Percentiles rank a stretch among this genome's conserved stretches.
Conservation (phyloP, 768 basidiomycete species). For the Rhizopogon vesiculosus region DNA sequence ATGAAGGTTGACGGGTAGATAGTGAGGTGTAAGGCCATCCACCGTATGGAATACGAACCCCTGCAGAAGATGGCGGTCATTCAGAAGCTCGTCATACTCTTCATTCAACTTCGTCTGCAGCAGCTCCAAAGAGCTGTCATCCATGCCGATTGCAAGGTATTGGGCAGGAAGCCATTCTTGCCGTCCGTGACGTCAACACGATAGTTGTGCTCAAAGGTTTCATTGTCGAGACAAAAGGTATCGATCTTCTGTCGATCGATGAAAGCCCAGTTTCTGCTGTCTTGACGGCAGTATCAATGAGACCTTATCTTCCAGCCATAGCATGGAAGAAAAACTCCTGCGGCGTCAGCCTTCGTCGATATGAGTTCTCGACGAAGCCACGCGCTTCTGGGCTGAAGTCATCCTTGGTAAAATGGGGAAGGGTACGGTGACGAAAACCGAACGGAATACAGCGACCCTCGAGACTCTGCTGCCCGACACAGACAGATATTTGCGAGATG, state of each 20-base stretch:
- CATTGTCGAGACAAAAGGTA: slow-evolving; percentile 76
- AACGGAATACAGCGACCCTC: slow-evolving; percentile 98
- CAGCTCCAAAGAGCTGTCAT: slow-evolving; percentile 77
- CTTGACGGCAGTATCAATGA: slow-evolving; percentile 99
- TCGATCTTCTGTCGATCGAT: slow-evolving; percentile 96
- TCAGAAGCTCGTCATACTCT: slow-evolving; percentile 57
- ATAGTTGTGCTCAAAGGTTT: slow-evolving; percentile 86
- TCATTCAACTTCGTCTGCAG: slow-evolving; percentile 88
- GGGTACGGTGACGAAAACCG: slow-evolving; percentile 93
- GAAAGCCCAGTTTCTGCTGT: slow-evolving; percentile 98
- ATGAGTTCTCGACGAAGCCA: slow-evolving; percentile 99
- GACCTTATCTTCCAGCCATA: slow-evolving; percentile 98
- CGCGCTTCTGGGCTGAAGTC: slow-evolving; percentile 97
- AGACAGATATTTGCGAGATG: slow-evolving; percentile 99
- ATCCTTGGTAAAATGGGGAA: slow-evolving; percentile 98
- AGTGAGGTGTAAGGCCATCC: slow-evolving; percentile 68
- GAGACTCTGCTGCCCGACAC: slow-evolving; percentile 97
- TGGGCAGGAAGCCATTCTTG: slow-evolving; percentile 70
- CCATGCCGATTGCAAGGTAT: slow-evolving; percentile 83
- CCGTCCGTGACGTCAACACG: slow-evolving; percentile 90
- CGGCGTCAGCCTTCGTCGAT: slow-evolving; percentile 91
- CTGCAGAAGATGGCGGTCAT: slow-evolving; percentile 80
- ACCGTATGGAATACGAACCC: slow-evolving; percentile 77
- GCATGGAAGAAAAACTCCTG: slow-evolving; percentile 99
- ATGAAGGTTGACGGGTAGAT: slow-evolving; percentile 91